Percentiles rank a stretch among this genome's conserved stretches.
Conservation (phyloP, 345 rosid genomes). For the Gynandropsis gynandra region DNA sequence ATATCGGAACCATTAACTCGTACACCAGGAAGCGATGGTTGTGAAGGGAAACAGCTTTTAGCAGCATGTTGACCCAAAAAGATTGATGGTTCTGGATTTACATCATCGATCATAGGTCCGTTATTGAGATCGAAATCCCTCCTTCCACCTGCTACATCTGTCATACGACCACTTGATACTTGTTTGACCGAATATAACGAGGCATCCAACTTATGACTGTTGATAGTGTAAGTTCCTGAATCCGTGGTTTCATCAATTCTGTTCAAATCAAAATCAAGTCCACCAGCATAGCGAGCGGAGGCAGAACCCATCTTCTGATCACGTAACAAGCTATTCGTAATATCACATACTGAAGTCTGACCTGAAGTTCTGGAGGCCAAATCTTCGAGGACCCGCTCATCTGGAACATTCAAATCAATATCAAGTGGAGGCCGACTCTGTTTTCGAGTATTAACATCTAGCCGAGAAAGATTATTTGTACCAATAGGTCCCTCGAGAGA, state of each 20-base stretch:
- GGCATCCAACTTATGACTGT: slow-evolving; percentile 35
- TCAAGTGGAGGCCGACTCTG: too few species aligned
- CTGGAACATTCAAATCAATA: too few species aligned
- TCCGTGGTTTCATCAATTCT: slow-evolving; percentile 57
- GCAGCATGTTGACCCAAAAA: slow-evolving; percentile 31
- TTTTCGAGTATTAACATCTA: too few species aligned
- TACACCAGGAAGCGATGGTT: slow-evolving; percentile 42
- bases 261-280: slow-evolving; percentile 84
- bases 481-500: too few species aligned
- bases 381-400: too few species aligned
- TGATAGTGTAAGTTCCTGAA: slow-evolving; percentile 28
- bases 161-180: slow-evolving; percentile 27
- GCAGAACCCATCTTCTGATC: too few species aligned
- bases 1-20: slow-evolving; percentile 40
- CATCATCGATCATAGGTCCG: slow-evolving; percentile 65
- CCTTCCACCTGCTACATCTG: too few species aligned
- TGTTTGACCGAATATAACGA: slow-evolving; percentile 28
- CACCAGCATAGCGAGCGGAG: slow-evolving; percentile 32
- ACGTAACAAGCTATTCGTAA: too few species aligned
- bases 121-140: slow-evolving; percentile 84
- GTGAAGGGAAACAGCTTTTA: slow-evolving; percentile 37
- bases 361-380: too few species aligned
- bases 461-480: too few species aligned
- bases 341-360: too few species aligned
- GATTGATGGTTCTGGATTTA: slow-evolving; percentile 39